A percentile compares a stretch with the other conserved stretches of the same genome.
Evolutionary conservation across 2,329 filamentous ascomycete species (phyloP).

Genomic region (Hypoxylon sp.): DNA sequence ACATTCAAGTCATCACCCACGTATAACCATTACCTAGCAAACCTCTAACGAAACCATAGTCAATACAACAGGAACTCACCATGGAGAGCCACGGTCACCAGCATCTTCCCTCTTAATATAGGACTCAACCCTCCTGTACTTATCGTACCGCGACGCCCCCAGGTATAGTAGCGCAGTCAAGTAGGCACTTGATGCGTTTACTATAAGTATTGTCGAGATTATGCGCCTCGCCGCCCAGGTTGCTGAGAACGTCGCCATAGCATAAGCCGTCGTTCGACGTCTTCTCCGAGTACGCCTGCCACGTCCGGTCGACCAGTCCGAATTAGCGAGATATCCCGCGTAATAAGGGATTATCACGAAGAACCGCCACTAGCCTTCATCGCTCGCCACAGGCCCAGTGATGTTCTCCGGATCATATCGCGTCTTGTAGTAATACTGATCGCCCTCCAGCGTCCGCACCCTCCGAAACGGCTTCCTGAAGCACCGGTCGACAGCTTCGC

Average conservation of each 20-base stretch:
- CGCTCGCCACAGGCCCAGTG: constrained; percentile 21
- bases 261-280: neutral
- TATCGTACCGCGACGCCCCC: neutral
- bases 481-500: constrained; percentile 35
- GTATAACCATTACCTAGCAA: neutral
- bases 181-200: neutral
- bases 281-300: neutral
- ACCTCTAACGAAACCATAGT: neutral
- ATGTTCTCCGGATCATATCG: constrained; percentile 33
- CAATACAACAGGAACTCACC: neutral
- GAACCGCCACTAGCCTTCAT: neutral
- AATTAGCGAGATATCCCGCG: neutral
- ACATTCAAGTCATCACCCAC: neutral
- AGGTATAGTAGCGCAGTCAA: neutral
- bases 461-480: constrained; percentile 31
- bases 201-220: neutral
- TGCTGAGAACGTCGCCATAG: neutral
- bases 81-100: neutral
- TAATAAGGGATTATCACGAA: neutral
- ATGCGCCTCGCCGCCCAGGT: neutral
- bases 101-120: neutral
- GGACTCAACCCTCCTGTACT: neutral
- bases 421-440: constrained; percentile 23
- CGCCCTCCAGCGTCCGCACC: constrained; percentile 21
- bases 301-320: neutral